Percentiles rank a stretch among this genome's conserved stretches.
These are phyloP conservation scores for Ilex asprella DNA, from an alignment of 257 asterid genomes.

Conservation along the genomic window DNA sequence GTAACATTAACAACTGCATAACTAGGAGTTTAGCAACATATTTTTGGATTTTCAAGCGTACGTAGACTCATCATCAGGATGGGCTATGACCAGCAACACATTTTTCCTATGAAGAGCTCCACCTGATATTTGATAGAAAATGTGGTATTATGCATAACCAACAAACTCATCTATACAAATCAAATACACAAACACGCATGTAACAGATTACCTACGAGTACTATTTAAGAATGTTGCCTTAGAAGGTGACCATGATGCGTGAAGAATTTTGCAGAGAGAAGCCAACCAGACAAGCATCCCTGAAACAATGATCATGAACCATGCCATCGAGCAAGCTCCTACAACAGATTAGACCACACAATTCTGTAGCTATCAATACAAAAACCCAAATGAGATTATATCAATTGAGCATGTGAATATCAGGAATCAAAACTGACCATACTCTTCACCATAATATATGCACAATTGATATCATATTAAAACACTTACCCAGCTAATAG, in stretches of 20 bases:
- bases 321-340: conserved; percentile 31
- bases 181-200: conserved; percentile 4
- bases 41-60: conserved; percentile 22
- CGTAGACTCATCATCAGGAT: conserved; percentile 96
- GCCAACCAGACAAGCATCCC: conserved; percentile 48
- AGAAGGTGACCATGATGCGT: conserved; percentile 26
- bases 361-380: no score
- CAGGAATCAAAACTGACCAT: no score
- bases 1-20: background rate
- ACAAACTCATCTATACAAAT: background rate
- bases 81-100: conserved; percentile 77
- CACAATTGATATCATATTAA: no score
- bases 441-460: no score
- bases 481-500: no score
- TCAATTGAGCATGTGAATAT: no score
- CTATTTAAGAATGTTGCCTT: conserved; percentile 34
- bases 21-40: conserved; percentile 5
- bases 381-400: no score
- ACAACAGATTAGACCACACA: background rate
- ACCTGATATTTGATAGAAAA: conserved; percentile 19
- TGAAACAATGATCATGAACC: conserved; percentile 35
- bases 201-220: conserved; percentile 22
- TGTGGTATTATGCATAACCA: background rate
- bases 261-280: conserved; percentile 53
- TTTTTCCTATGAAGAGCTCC: conserved; percentile 36